These are phyloP conservation scores for Globisporangium rhizosaccharum DNA, from an alignment of 352 stramenopile genomes.

Conservation along the genomic window DNA sequence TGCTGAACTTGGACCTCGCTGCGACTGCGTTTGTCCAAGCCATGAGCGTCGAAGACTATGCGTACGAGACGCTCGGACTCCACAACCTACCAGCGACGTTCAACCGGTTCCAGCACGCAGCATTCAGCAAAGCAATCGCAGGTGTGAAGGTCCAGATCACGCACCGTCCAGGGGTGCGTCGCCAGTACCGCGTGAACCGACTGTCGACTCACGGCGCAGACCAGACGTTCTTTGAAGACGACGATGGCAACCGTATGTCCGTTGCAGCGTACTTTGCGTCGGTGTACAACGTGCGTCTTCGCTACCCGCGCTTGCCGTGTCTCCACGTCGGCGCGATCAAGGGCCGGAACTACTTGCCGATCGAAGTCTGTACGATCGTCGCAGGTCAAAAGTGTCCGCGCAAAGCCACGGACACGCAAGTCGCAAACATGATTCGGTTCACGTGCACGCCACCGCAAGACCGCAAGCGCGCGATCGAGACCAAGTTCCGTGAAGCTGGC, in stretches of 20 bases:
- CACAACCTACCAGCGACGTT: conserved; percentile 25
- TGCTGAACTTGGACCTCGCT: conserved; percentile 68
- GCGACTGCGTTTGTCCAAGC: conserved; percentile 64
- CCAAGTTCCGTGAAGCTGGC: conserved; percentile 47
- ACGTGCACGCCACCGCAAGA: conserved; percentile 50
- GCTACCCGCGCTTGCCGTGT: conserved; percentile 71
- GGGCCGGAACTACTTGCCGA: conserved; percentile 78
- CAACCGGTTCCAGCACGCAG: conserved; percentile 35
- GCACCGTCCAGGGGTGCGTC: conserved; percentile 50
- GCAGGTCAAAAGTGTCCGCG: conserved; percentile 66
- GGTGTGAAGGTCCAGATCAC: conserved; percentile 65
- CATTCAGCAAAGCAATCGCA: conserved; percentile 48
- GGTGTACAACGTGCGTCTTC: conserved; percentile 45
- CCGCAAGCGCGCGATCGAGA: conserved; percentile 54
- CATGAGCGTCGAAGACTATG: conserved; percentile 51
- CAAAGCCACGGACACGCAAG: conserved; percentile 76
- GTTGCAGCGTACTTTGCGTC: conserved; percentile 57
- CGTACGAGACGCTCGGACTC: conserved; percentile 27
- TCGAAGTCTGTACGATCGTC: conserved; percentile 77
- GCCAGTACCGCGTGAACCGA: conserved; percentile 62
- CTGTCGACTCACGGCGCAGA: conserved; percentile 36
- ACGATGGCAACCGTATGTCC: conserved; percentile 37
- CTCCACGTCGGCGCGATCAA: conserved; percentile 69
- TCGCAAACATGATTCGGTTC: conserved; percentile 79
- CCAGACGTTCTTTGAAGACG: conserved; percentile 57